These are phyloP conservation scores for Acanthamoeba rhysodes DNA, from an alignment of 208 protist species.

Conservation along the genomic window DNA sequence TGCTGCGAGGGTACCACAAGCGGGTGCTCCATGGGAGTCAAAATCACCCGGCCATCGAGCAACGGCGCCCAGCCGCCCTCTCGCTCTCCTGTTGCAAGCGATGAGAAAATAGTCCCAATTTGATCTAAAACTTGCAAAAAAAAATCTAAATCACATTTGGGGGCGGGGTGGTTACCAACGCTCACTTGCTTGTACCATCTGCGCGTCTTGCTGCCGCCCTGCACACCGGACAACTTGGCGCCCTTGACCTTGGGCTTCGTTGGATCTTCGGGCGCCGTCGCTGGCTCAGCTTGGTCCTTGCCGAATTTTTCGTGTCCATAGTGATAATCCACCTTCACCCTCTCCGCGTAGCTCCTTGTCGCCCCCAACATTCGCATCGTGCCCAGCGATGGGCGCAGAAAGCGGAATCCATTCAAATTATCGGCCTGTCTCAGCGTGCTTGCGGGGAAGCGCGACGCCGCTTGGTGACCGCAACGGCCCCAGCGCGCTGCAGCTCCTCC, in stretches of 20 bases:
- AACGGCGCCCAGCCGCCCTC: slow-evolving; percentile 53
- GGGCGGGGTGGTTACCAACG: not conserved
- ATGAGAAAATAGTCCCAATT: not conserved
- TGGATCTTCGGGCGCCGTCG: not conserved
- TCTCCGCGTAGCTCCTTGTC: not conserved
- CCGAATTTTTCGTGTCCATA: slow-evolving; percentile 66
- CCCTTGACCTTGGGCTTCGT: slow-evolving; percentile 47
- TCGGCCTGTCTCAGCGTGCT: not conserved
- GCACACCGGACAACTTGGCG: slow-evolving; percentile 46
- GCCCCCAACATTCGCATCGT: not conserved
- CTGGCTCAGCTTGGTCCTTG: not conserved
- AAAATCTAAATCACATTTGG: not conserved
- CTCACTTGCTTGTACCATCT: slow-evolving; percentile 71
- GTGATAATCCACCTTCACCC: slow-evolving; percentile 61
- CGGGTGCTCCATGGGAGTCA: slow-evolving; percentile 45
- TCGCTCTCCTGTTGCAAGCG: not conserved
- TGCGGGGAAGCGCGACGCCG: not conserved
- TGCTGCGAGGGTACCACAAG: slow-evolving; percentile 61
- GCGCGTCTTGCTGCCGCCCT: slow-evolving; percentile 30
- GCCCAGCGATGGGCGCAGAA: not conserved
- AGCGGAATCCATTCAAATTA: not conserved
- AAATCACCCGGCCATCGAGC: slow-evolving; percentile 26
- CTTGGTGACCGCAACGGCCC: not conserved
- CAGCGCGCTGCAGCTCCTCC: not conserved
- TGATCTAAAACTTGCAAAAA: not conserved